A percentile compares a stretch with the other conserved stretches of the same genome.
These are phyloP conservation scores for Synchytrium microbalum DNA, from an alignment of 371 early-diverging fungal species.

Conservation along the genomic window DNA sequence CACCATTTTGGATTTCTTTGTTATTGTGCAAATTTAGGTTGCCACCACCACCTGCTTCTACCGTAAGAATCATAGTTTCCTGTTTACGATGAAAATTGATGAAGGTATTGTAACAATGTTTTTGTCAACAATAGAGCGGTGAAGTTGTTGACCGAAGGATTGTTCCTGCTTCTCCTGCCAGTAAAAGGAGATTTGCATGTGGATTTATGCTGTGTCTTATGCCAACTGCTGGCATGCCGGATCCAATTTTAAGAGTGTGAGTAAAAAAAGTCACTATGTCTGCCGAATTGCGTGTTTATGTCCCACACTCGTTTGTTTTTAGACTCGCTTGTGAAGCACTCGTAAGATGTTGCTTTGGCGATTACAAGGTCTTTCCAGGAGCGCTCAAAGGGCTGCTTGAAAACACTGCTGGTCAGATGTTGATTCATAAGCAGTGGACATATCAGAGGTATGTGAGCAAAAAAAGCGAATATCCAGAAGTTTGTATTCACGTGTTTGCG, in stretches of 20 bases:
- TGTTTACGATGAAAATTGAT: slow-evolving; percentile 8
- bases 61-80: neutral
- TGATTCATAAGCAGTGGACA: slow-evolving; percentile 39
- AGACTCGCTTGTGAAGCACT: slow-evolving; percentile 32
- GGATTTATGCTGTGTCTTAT: slow-evolving; percentile 39
- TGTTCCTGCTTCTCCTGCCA: slow-evolving; percentile 39
- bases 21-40: slow-evolving; percentile 34
- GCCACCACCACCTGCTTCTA: slow-evolving; percentile 26
- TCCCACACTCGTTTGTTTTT: neutral
- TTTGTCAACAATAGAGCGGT: neutral
- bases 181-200: slow-evolving; percentile 38
- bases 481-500: neutral
- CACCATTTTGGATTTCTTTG: slow-evolving; percentile 39
- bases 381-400: slow-evolving; percentile 39
- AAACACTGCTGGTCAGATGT: slow-evolving; percentile 37
- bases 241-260: slow-evolving; percentile 34
- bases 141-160: slow-evolving; percentile 22
- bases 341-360: slow-evolving; percentile 34
- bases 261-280: neutral
- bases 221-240: slow-evolving; percentile 41
- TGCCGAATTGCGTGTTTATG: neutral
- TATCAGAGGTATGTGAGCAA: slow-evolving; percentile 34
- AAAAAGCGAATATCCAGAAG: neutral
- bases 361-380: slow-evolving; percentile 21
- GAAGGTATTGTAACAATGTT: too few relatives aligned